Evolutionary conservation across 352 stramenopile species (phyloP).

Genomic region (Phytophthora capsici): DNA sequence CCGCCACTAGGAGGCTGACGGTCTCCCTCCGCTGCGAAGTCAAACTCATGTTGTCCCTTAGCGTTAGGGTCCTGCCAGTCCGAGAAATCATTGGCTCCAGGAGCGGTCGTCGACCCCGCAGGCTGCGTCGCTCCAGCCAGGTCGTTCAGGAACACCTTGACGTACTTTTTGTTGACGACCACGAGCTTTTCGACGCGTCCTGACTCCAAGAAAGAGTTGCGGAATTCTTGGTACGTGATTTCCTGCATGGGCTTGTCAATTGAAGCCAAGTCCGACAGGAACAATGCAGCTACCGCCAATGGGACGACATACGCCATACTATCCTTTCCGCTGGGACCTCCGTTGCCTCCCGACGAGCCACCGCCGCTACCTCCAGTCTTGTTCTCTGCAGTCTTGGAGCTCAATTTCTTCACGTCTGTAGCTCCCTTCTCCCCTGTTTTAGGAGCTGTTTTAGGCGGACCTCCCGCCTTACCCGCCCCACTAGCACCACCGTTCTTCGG

Average conservation of each 20-base stretch:
- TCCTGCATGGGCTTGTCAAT: constrained; percentile 89
- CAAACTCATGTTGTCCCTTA: constrained; percentile 39
- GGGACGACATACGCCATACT: constrained; percentile 80
- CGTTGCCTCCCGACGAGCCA: constrained; percentile 40
- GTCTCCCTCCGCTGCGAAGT: constrained; percentile 29
- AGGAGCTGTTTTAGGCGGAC: constrained; percentile 57
- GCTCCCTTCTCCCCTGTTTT: constrained; percentile 57
- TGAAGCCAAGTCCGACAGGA: constrained; percentile 76
- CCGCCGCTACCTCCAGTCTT: constrained; percentile 45
- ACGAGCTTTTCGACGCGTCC: constrained; percentile 90
- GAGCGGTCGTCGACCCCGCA: constrained; percentile 9
- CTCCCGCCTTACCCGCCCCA: constrained; percentile 40
- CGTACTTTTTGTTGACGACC: constrained; percentile 93
- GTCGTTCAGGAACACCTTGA: constrained; percentile 87
- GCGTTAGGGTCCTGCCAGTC: constrained; percentile 64
- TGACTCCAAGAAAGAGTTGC: constrained; percentile 83
- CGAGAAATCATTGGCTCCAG: constrained; percentile 32
- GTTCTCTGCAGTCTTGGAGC: constrained; percentile 57
- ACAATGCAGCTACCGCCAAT: constrained; percentile 70
- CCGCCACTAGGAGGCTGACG: constrained; percentile 15
- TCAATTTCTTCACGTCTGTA: constrained; percentile 73
- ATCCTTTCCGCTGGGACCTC: constrained; percentile 50
- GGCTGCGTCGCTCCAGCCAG: constrained; percentile 23
- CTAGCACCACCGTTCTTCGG: constrained; percentile 67
- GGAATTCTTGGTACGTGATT: constrained; percentile 93